These are phyloP conservation scores for Nigrospora oryzae DNA, from an alignment of 2,329 filamentous ascomycete genomes.

Conservation along the genomic window DNA sequence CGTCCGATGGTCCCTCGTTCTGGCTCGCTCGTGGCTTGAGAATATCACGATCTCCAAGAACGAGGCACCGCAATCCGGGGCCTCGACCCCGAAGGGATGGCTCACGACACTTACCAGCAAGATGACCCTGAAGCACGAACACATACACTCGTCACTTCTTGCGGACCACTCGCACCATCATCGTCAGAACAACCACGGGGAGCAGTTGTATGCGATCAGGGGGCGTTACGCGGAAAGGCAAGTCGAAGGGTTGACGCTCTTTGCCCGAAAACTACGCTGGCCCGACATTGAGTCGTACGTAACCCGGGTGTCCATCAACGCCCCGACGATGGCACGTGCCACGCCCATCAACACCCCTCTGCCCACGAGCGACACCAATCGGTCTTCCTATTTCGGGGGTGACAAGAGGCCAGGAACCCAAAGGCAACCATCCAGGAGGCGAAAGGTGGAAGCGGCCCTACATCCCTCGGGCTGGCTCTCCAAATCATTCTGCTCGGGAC, in stretches of 20 bases:
- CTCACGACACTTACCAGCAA: conserved; percentile 48
- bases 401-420: conserved; percentile 16
- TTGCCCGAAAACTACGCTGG: conserved; percentile 55
- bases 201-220: conserved; percentile 38
- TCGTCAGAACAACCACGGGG: conserved; percentile 17
- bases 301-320: conserved; percentile 38
- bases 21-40: conserved; percentile 59
- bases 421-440: conserved; percentile 32
- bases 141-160: conserved; percentile 24
- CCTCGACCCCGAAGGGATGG: conserved; percentile 35
- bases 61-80: conserved; percentile 23
- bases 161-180: conserved; percentile 25
- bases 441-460: conserved; percentile 48
- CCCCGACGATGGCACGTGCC: conserved; percentile 30
- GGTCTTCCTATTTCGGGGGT: conserved; percentile 38
- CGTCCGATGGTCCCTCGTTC: conserved; percentile 59
- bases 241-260: conserved; percentile 53
- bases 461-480: conserved; percentile 58
- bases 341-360: conserved; percentile 31
- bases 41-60: conserved; percentile 52
- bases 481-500: conserved; percentile 57
- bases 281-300: conserved; percentile 48
- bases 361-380: conserved; percentile 24
- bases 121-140: conserved; percentile 33
- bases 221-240: conserved; percentile 51